These are phyloP conservation scores for Pleurozium schreberi DNA, from an alignment of 225 moss, liverwort and hornwort genomes.

Conservation along the genomic window DNA sequence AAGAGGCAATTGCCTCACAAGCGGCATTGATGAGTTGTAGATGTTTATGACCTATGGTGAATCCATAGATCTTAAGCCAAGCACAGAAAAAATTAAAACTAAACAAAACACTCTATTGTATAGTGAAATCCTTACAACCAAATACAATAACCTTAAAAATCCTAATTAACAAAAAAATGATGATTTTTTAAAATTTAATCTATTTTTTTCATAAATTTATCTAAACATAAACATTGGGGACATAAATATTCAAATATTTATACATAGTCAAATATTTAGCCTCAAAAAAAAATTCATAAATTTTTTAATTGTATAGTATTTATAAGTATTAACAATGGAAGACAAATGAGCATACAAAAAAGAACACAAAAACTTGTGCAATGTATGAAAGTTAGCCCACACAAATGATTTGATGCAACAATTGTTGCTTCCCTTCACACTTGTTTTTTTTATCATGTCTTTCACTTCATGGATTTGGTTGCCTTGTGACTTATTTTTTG, in stretches of 20 bases:
- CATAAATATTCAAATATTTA: background rate
- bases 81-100: background rate
- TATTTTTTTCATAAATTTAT: background rate
- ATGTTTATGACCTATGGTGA: too few relatives aligned
- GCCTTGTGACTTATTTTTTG: background rate
- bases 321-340: background rate
- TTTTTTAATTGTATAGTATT: too few relatives aligned
- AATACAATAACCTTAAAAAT: background rate
- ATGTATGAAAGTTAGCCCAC: background rate
- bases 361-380: background rate
- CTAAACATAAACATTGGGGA: background rate
- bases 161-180: background rate
- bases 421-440: rapidly evolving
- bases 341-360: background rate
- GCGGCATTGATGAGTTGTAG: rapidly evolving
- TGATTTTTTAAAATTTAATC: too few relatives aligned
- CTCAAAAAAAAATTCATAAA: background rate
- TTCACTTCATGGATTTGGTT: background rate
- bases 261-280: background rate
- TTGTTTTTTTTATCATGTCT: background rate
- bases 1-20: rapidly evolving
- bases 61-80: rapidly evolving
- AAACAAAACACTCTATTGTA: rapidly evolving
- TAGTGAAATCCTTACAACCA: background rate
- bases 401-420: background rate